phyloP scores from a whole-genome alignment of 768 basidiomycete genomes.

The Pulveroboletus ravenelii region DNA sequence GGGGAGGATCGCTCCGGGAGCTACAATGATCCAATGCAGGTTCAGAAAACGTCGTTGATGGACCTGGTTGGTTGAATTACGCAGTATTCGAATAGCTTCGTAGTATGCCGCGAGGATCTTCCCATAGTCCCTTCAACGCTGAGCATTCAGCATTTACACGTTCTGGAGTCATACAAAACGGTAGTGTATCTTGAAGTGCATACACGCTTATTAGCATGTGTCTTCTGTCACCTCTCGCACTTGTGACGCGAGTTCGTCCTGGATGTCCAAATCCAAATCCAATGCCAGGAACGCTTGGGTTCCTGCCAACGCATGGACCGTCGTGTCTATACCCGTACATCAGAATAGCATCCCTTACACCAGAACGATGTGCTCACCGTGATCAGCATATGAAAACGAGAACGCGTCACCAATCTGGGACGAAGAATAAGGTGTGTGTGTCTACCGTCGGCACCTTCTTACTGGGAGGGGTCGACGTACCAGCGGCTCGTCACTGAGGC shows the following conservation, averaged over 20 bases:
- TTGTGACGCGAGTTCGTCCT: constrained; percentile 29
- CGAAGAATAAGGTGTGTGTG: too few relatives aligned
- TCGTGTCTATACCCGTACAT: constrained; percentile 21
- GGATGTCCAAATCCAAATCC: constrained; percentile 27
- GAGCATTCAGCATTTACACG: background rate
- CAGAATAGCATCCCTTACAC: too few relatives aligned
- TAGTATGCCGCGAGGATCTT: constrained; percentile 25
- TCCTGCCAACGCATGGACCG: constrained; percentile 27
- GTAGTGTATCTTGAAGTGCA: background rate
- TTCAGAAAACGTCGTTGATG: background rate
- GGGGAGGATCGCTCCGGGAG: constrained; percentile 25
- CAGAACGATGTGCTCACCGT: constrained; percentile 34
- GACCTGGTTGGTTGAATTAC: constrained; percentile 12
- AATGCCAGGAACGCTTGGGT: constrained; percentile 30
- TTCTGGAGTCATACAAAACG: background rate
- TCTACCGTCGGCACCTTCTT: too few relatives aligned
- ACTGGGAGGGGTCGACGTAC: constrained; percentile 1
- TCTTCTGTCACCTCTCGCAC: constrained; percentile 21
- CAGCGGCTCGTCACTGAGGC: constrained; percentile 12
- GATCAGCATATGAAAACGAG: constrained; percentile 39
- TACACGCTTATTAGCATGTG: constrained; percentile 12
- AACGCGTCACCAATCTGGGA: background rate
- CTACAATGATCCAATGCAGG: constrained; percentile 5
- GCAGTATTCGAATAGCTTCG: constrained; percentile 29
- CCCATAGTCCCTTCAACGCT: constrained; percentile 25